Percentiles rank a stretch among this genome's conserved stretches.
These are phyloP conservation scores for Lathyrus oleraceus DNA, from an alignment of 306 rosid genomes.

Conservation along the genomic window DNA sequence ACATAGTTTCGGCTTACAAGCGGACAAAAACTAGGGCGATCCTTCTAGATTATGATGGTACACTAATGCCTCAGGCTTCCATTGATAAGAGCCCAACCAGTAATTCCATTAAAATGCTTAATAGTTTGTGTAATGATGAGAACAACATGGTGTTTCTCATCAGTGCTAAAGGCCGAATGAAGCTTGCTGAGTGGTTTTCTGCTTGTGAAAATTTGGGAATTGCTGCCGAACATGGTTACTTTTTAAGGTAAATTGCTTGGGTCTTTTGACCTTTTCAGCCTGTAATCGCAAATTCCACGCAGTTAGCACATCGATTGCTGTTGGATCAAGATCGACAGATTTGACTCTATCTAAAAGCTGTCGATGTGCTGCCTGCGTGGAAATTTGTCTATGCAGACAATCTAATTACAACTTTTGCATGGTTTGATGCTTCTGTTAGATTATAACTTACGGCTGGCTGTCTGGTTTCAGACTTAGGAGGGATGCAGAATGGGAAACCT, in stretches of 20 bases:
- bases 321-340: neutral
- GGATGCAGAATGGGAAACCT: too few species aligned
- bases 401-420: neutral
- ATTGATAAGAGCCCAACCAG: constrained; percentile 67
- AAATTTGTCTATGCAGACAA: neutral
- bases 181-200: constrained; percentile 70
- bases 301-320: neutral
- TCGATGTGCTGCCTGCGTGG: neutral
- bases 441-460: neutral
- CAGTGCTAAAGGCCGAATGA: constrained; percentile 65
- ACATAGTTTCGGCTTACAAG: constrained; percentile 70
- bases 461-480: too few species aligned
- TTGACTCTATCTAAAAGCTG: neutral
- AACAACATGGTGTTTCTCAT: constrained; percentile 73
- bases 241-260: constrained; percentile 51
- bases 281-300: neutral
- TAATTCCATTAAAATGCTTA: constrained; percentile 53
- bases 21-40: constrained; percentile 67
- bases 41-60: constrained; percentile 82
- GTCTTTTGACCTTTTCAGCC: neutral
- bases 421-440: constrained; percentile 11
- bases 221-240: constrained; percentile 88
- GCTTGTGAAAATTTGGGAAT: constrained; percentile 76
- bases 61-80: constrained; percentile 70
- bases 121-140: constrained; percentile 63